Evolutionary conservation across 345 rosid species (phyloP).

Genomic region (Eucalyptus marginata): DNA sequence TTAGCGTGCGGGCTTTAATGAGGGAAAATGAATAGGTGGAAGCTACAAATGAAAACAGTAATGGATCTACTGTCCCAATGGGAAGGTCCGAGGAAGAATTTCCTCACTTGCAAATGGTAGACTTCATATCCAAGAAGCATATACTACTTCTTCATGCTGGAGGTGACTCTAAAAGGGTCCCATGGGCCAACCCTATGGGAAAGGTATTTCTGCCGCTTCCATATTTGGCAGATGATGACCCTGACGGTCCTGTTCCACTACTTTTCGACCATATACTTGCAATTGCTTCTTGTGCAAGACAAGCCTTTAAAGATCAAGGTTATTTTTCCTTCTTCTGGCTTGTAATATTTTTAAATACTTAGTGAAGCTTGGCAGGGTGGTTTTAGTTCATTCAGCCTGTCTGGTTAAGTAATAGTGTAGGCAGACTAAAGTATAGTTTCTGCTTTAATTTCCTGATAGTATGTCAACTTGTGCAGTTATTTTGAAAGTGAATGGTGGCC

Average conservation of each 20-base stretch:
- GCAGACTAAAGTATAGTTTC: not conserved
- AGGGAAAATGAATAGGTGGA: slow-evolving; percentile 27
- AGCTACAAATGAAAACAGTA: slow-evolving; percentile 10
- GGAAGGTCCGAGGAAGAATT: not conserved
- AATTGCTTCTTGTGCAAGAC: slow-evolving; percentile 84
- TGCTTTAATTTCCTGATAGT: not conserved
- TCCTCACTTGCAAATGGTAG: slow-evolving; percentile 14
- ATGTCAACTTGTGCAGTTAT: not conserved
- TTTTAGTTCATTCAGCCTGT: not conserved
- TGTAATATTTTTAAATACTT: not conserved
- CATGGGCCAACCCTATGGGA: slow-evolving; percentile 99
- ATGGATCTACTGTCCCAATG: slow-evolving; percentile 1
- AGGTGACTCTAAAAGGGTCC: slow-evolving; percentile 97
- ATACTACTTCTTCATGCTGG: slow-evolving; percentile 96
- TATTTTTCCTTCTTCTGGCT: not conserved
- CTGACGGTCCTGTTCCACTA: slow-evolving; percentile 90
- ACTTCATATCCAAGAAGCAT: slow-evolving; percentile 54
- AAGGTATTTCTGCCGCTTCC: slow-evolving; percentile 96
- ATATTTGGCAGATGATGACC: slow-evolving; percentile 83
- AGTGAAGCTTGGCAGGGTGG: not conserved
- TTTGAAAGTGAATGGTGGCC: not conserved
- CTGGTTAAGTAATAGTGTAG: not conserved
- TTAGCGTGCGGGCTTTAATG: slow-evolving; percentile 6
- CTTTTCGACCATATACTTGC: slow-evolving; percentile 98
- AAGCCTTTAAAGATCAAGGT: slow-evolving; percentile 72